phyloP scores from a whole-genome alignment of 1,284 basidiomycete species.

The Trichosporon inkin region DNA sequence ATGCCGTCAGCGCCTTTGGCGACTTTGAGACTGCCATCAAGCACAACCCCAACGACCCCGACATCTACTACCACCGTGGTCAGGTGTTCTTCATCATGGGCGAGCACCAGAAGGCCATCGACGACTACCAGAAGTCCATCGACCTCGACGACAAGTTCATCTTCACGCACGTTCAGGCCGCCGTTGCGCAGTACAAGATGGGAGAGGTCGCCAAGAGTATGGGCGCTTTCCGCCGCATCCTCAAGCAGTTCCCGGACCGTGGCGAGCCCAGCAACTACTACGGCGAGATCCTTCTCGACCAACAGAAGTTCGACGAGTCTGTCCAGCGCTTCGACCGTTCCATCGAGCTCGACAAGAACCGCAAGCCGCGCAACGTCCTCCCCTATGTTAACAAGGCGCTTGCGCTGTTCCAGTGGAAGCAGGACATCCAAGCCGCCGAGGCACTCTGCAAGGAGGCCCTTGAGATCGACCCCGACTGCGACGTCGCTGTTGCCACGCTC shows the following conservation, averaged over 20 bases:
- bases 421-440: constrained; percentile 79
- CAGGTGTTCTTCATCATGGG: constrained; percentile 98
- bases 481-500: constrained; percentile 91
- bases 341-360: constrained; percentile 77
- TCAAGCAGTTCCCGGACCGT: constrained; percentile 73
- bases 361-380: constrained; percentile 69
- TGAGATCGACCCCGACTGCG: constrained; percentile 83
- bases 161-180: constrained; percentile 74
- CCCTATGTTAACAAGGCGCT: constrained; percentile 97
- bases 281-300: constrained; percentile 91
- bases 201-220: constrained; percentile 74
- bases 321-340: constrained; percentile 94
- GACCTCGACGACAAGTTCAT: constrained; percentile 63
- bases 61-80: constrained; percentile 98
- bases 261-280: constrained; percentile 90
- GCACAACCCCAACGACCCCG: constrained; percentile 79
- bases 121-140: constrained; percentile 85
- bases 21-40: constrained; percentile 88
- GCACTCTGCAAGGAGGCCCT: constrained; percentile 82
- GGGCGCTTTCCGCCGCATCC: constrained; percentile 78
- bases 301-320: constrained; percentile 82
- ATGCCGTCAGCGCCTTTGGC: constrained; percentile 73
- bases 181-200: constrained; percentile 94
- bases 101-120: constrained; percentile 78
- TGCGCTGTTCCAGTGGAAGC: constrained; percentile 92